Evolutionary conservation across 257 asterid genomes (phyloP).

Genomic region (Echium plantagineum): DNA sequence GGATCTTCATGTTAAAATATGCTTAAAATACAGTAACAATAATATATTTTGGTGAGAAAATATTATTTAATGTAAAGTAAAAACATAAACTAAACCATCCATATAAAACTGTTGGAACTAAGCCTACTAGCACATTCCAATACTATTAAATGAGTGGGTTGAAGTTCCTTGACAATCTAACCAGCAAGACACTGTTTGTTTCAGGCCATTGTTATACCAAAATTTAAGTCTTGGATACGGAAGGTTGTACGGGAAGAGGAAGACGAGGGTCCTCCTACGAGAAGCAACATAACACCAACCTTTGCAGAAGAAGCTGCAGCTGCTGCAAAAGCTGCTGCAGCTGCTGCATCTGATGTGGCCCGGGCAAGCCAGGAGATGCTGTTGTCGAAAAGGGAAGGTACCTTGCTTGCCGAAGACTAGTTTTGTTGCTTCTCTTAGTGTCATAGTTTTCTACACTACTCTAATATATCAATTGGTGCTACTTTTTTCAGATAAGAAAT

Average conservation of each 20-base stretch:
- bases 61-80: too few species aligned
- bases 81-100: too few species aligned
- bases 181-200: slow-evolving; percentile 15
- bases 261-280: slow-evolving; percentile 33
- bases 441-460: neutral
- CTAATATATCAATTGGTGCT: neutral
- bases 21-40: too few species aligned
- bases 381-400: slow-evolving; percentile 69
- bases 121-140: neutral
- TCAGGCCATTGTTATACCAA: slow-evolving; percentile 68
- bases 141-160: slow-evolving; percentile 1
- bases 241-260: slow-evolving; percentile 62
- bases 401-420: slow-evolving; percentile 6
- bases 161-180: slow-evolving; percentile 11
- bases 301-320: slow-evolving; percentile 76
- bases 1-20: too few species aligned
- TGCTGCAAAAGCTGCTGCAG: slow-evolving; percentile 92
- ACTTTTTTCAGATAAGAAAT: slow-evolving; percentile 60
- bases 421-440: neutral
- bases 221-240: slow-evolving; percentile 91
- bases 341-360: slow-evolving; percentile 91
- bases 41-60: too few species aligned
- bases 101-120: too few species aligned
- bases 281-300: slow-evolving; percentile 37
- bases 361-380: slow-evolving; percentile 86